A percentile compares a stretch with the other conserved stretches of the same genome.
Conservation (phyloP, 139 green algal genomes). For the Chlorella sp. region DNA sequence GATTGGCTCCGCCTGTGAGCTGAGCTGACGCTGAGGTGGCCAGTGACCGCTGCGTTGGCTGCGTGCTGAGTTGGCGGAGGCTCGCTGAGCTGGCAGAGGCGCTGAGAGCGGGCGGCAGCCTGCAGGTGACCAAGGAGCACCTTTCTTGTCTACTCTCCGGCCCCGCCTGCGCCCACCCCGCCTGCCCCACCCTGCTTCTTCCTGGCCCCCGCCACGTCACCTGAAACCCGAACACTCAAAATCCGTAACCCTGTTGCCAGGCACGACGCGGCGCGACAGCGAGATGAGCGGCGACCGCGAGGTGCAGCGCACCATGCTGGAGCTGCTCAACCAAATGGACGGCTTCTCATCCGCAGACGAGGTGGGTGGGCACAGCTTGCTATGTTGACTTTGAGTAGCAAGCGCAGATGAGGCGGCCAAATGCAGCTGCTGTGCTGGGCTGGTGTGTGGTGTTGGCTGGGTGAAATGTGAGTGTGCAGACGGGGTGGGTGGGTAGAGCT, state of each 20-base stretch:
- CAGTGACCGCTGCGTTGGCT: neutral
- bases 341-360: slow-evolving; percentile 89
- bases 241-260: too few relatives aligned
- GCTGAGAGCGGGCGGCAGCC: too few relatives aligned
- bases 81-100: too few relatives aligned
- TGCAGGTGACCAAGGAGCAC: neutral
- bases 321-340: slow-evolving; percentile 98
- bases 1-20: too few relatives aligned
- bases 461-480: neutral
- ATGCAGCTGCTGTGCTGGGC: neutral
- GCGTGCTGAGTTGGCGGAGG: slow-evolving; percentile 29
- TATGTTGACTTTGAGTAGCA: too few relatives aligned
- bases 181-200: neutral
- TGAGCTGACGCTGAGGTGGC: too few relatives aligned
- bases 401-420: slow-evolving; percentile 70
- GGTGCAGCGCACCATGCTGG: slow-evolving; percentile 98
- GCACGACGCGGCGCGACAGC: slow-evolving; percentile 97
- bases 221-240: too few relatives aligned
- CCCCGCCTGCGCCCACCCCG: neutral
- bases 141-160: neutral
- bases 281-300: slow-evolving; percentile 95
- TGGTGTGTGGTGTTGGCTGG: too few relatives aligned
- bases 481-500: too few relatives aligned
- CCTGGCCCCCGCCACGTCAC: neutral
- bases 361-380: slow-evolving; percentile 30